Evolutionary conservation across 2,329 filamentous ascomycete species (phyloP), one percentile per base, ranked within the genome.

Genomic region (Apiospora arundinis): DNA sequence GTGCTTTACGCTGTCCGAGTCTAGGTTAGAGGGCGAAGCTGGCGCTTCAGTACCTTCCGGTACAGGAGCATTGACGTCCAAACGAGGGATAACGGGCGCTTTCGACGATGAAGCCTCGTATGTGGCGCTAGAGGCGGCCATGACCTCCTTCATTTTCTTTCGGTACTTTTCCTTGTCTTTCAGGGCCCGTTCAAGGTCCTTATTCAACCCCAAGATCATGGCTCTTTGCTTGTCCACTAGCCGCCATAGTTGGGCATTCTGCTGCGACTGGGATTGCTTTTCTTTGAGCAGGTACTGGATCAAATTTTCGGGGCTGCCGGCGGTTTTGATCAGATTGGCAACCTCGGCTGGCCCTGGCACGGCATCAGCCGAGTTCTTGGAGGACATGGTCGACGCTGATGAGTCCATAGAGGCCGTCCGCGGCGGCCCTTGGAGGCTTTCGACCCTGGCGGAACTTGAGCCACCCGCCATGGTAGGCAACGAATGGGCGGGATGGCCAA

Each of bases 131-230:
- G 46, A 12, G 48, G 69, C 71, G 49, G 66, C 66, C 77, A 91
- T 81, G 11, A 89, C 82, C 70, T 98, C 95, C 81, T 97, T 97
- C 60, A 97, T 81, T 82, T 96, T 97, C 81, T 92, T 95, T 77
- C 93, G 91, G 80, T 98, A 98, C 76, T 92, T 92, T 75, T 98
- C 95, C 82, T 98, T 98, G 76, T 98, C 96, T 80, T 97, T 97
- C 74, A 97, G 82, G 0, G 95, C 91, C 69, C 93, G 90, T 81
- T 98, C 95, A 16, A 99, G 85, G 80, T 99, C 96, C 81, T 96
- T 97, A 79, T 98, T 98, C 74, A 99, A 86, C 9, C 95, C 95
- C 25, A 97, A 83, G 70, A 99, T 95, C 91, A 99, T 95, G 21
- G 94, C 91, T 73, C 95, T 89, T 82, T 99, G 96, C 84, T 99